Base-by-base conservation (phyloP, 176 grass and related monocot species). In the Juncus inflexus region DNA sequence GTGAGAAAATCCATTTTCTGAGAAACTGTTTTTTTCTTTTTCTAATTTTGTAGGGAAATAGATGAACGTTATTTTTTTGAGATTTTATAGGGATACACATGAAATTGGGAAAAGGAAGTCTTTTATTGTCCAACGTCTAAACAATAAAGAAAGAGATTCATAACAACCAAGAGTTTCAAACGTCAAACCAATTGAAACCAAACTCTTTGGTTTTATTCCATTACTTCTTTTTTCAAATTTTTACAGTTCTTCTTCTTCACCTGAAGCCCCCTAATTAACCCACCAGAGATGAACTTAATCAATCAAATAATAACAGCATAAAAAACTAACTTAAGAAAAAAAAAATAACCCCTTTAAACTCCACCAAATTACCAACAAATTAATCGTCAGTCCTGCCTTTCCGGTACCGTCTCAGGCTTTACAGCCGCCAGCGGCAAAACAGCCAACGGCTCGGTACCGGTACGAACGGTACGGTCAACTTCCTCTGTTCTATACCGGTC, bases 241-340 rank as follows among this genome's bases (percentile, higher is more conserved):
- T 47, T 47, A 47, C 43, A 6, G 43, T 47, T 47, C 43, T 6
- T 47, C 43, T 60, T 59, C 15, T 57, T 28, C 54, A 57, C 58
- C 53, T 71, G 39, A 2, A 45, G 53, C 52, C 54, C 42, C 54
- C 68, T 71, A 71, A 71, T 52, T 9, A 52, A 60, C 68, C 58
- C 41, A 49, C 68, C 43, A 57, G 42, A 59, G 55, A 71, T 15
- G 37, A 71, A 71, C 40, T 71, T 7, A 59, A 70, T 55, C 37
- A 13, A 39, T 37, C 7, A 63, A 63, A 5, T 57, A 75, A 15
- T 56, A 40, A 52, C 36, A 64, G 72, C 37, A 15, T 43, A 55
- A 47, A 50, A 52, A 47, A 50, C 43, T 67, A 50, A 67, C 12
- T 19, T 40, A 56, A 47, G 57, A 58, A 59, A 40, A 15, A 45